Conservation (phyloP, 2,329 filamentous ascomycete genomes). For the Pseudogymnoascus sp. region DNA sequence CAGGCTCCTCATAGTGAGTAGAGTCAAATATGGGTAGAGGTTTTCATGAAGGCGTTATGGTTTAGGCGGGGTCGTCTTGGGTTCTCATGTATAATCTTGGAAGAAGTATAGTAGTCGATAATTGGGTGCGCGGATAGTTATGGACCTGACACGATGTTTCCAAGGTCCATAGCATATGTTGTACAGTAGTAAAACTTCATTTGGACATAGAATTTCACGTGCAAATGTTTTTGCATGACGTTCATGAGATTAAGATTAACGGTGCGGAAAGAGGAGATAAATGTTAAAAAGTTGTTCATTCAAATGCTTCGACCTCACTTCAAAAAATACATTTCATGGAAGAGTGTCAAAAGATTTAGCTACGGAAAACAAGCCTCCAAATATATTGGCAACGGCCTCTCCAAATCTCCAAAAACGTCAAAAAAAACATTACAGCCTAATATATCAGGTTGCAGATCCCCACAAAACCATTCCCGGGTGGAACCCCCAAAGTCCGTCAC, state of each 20-base stretch:
- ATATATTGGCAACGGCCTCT: neutral
- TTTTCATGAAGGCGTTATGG: constrained; percentile 1
- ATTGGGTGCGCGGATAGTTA: neutral
- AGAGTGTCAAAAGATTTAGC: neutral
- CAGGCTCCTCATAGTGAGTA: neutral
- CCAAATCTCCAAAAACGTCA: constrained; percentile 6
- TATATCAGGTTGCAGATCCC: neutral
- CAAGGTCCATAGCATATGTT: neutral
- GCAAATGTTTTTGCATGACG: neutral
- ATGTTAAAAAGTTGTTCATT: neutral
- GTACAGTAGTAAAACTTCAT: constrained; percentile 2
- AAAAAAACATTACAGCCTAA: neutral
- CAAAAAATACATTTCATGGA: neutral
- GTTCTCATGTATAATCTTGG: neutral
- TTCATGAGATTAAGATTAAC: constrained; percentile 1
- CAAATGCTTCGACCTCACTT: neutral
- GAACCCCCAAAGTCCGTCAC: neutral
- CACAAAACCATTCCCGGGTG: neutral
- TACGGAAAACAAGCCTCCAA: neutral
- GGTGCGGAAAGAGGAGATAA: neutral
- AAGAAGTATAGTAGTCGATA: constrained; percentile 2
- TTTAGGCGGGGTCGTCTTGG: neutral
- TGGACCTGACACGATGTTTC: neutral
- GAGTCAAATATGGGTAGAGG: constrained; percentile 1
- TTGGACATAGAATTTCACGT: neutral